phyloP scores from a whole-genome alignment of 2,329 filamentous ascomycete genomes.

The Fusarium nurragi region DNA sequence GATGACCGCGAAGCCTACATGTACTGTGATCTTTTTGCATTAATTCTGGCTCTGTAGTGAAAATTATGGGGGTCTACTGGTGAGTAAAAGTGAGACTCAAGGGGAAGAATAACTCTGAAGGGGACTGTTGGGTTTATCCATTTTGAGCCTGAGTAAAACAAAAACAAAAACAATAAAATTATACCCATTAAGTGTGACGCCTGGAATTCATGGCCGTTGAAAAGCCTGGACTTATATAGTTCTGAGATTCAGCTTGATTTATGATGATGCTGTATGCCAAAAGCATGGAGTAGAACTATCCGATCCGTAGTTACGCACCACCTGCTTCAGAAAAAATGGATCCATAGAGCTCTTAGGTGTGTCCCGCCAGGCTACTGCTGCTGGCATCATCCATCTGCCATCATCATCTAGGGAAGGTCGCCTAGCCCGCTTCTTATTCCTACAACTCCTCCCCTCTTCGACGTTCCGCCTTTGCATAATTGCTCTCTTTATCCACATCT shows the following conservation, averaged over 20 bases:
- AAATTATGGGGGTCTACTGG: not conserved
- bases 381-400: constrained; percentile 43
- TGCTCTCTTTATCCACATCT: not conserved
- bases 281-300: too few relatives aligned
- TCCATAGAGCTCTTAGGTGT: constrained; percentile 14
- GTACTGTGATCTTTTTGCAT: too few relatives aligned
- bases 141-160: not conserved
- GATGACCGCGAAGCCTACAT: too few relatives aligned
- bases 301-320: not conserved
- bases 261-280: not conserved
- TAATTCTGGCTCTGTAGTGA: not conserved
- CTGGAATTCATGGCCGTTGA: not conserved
- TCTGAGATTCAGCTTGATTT: not conserved
- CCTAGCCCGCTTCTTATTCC: constrained; percentile 33
- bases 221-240: not conserved
- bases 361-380: constrained; percentile 42
- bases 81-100: not conserved
- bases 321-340: constrained; percentile 34
- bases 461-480: constrained; percentile 21
- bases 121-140: not conserved
- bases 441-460: constrained; percentile 26
- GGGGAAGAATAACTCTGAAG: not conserved
- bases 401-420: constrained; percentile 14
- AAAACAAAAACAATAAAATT: not conserved
- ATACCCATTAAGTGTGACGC: not conserved